These are phyloP conservation scores for Orbilia quercus DNA, from an alignment of 2,329 filamentous ascomycete species.

Conservation along the genomic window DNA sequence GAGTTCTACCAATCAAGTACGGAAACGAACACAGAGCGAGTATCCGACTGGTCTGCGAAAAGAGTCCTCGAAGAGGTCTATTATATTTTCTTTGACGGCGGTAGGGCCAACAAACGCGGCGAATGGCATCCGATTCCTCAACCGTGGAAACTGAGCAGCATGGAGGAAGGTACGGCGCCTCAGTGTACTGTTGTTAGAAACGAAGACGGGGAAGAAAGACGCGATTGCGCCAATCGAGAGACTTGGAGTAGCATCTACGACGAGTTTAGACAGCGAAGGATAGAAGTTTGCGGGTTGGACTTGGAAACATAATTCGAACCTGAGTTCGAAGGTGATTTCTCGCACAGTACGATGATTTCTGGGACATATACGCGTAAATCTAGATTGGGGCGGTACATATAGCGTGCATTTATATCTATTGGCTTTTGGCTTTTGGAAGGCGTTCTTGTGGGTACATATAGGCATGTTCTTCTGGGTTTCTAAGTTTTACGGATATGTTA, in stretches of 20 bases:
- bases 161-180: slow-evolving; percentile 55
- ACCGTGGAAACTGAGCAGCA: slow-evolving; percentile 49
- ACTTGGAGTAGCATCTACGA: slow-evolving; percentile 68
- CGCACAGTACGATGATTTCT: neutral
- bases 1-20: slow-evolving; percentile 46
- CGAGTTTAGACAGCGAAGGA: slow-evolving; percentile 66
- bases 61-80: slow-evolving; percentile 22
- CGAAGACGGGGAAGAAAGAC: slow-evolving; percentile 4
- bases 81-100: slow-evolving; percentile 45
- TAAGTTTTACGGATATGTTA: no score
- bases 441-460: neutral
- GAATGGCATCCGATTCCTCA: slow-evolving; percentile 33
- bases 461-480: neutral
- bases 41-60: slow-evolving; percentile 10
- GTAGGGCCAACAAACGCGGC: neutral
- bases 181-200: slow-evolving; percentile 24
- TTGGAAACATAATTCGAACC: slow-evolving; percentile 62
- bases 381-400: neutral
- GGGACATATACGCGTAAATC: slow-evolving; percentile 5
- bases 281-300: slow-evolving; percentile 69
- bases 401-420: neutral
- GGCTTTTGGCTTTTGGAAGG: neutral
- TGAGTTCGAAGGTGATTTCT: neutral
- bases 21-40: neutral
- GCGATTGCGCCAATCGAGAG: slow-evolving; percentile 52